A percentile compares a stretch with the other conserved stretches of the same genome.
phyloP scores from a whole-genome alignment of 805 yeast species.

The Ogataea angusta region DNA sequence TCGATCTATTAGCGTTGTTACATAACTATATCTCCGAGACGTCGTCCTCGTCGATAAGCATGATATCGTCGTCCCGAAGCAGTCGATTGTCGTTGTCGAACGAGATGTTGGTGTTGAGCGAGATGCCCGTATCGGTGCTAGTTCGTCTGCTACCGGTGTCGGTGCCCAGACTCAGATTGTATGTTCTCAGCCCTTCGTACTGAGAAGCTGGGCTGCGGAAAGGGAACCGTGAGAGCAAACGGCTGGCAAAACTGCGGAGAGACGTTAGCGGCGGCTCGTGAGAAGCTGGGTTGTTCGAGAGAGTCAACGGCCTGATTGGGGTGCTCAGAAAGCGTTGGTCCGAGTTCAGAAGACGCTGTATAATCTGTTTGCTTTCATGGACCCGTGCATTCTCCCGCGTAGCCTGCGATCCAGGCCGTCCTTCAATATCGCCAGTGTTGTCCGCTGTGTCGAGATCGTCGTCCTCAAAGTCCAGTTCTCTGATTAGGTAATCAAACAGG shows the following conservation, averaged over 20 bases:
- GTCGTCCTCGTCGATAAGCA: constrained; percentile 25
- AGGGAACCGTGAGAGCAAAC: constrained; percentile 2
- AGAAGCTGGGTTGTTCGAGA: constrained; percentile 9
- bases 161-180: constrained; percentile 19
- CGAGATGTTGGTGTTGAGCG: constrained; percentile 21
- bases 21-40: constrained; percentile 1
- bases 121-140: constrained; percentile 27
- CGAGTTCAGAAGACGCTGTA: constrained; percentile 22
- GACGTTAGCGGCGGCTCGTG: constrained; percentile 1
- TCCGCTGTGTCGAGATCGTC: constrained; percentile 3
- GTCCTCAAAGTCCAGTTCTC: constrained; percentile 30
- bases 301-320: constrained; percentile 21
- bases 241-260: not conserved
- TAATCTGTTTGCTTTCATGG: constrained; percentile 29
- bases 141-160: constrained; percentile 14
- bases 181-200: constrained; percentile 23
- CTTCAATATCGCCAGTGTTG: constrained; percentile 15
- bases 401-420: constrained; percentile 7
- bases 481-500: constrained; percentile 31
- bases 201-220: constrained; percentile 1
- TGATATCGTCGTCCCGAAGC: constrained; percentile 29
- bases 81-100: constrained; percentile 31
- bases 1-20: constrained; percentile 1
- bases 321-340: constrained; percentile 10
- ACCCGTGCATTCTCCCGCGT: constrained; percentile 22